A percentile compares a stretch with the other conserved stretches of the same genome.
Evolutionary conservation across 1,139 yeast species (phyloP).

Genomic region (Suhomyces bokatorum): DNA sequence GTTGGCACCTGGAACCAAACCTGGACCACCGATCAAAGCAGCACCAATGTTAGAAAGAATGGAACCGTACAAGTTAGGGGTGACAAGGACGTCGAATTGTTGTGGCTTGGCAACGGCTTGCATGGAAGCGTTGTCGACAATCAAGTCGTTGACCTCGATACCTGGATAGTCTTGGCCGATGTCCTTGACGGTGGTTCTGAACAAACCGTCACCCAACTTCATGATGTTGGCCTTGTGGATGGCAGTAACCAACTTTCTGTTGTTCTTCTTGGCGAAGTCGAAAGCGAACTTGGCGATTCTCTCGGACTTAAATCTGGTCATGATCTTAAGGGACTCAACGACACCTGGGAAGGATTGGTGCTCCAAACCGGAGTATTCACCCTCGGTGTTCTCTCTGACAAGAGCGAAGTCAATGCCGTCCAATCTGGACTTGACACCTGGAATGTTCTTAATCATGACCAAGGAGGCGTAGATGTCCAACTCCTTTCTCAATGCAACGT

Average conservation of each 20-base stretch:
- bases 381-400: conserved; percentile 96
- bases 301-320: conserved; percentile 93
- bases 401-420: conserved; percentile 88
- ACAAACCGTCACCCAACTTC: conserved; percentile 98
- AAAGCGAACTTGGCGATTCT: conserved; percentile 97
- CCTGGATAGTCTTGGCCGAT: conserved; percentile 90
- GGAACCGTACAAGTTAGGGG: conserved; percentile 98
- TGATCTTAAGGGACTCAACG: conserved; percentile 93
- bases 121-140: conserved; percentile 98
- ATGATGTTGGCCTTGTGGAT: conserved; percentile 99
- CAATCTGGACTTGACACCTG: conserved; percentile 90
- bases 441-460: conserved; percentile 88
- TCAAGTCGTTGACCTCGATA: conserved; percentile 83
- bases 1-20: conserved; percentile 97
- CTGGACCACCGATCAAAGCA: conserved; percentile 98
- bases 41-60: conserved; percentile 98
- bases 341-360: conserved; percentile 98
- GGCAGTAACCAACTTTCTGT: conserved; percentile 91
- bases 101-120: conserved; percentile 98
- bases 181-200: conserved; percentile 90
- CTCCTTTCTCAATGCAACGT: conserved; percentile 95
- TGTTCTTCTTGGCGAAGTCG: conserved; percentile 90
- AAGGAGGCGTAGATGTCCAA: conserved; percentile 93
- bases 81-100: conserved; percentile 95
- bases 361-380: conserved; percentile 98